Evolutionary conservation across 1,284 basidiomycete species (phyloP), one percentile per base, ranked within the genome.

Genomic region (Pulchroboletus neoregius): DNA sequence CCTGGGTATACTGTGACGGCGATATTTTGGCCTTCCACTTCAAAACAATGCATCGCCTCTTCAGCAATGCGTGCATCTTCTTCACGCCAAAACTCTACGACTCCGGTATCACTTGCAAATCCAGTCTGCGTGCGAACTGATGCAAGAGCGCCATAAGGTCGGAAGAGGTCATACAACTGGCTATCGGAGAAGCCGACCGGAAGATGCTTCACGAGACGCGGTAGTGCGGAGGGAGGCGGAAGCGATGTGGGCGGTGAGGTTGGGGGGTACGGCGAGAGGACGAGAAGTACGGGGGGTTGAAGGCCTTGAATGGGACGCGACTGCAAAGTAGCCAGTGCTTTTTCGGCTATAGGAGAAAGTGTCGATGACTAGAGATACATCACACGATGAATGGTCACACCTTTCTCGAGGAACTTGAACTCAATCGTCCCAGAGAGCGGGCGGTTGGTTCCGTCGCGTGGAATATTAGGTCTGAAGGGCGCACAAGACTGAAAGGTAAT

Each of bases 71-170:
- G 75, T 4, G 89, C 91, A 62, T 94, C 91, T 36, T 90, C 87
- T 65, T 93, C 90, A 54, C 82, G 80, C 88, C 88, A 94, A 65
- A 90, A 94, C 64, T 93, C 88, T 42, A 93, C 76, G 46, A 89
- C 74, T 42, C 82, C 89, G 0, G 79, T 84, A 61, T 85, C 84
- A 39, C 75, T 73, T 33, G 84, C 82, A 60, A 87, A 80, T 50
- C 82, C 74, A 32, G 82, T 82, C 54, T 86, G 80, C n/a, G 78
- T 78, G 50, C 79, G 80, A 24, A 75, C 82, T 3, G 84, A 82
- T 28, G 84, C 79, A 42, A 88, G 76, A 30, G 86, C 82, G 46
- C 86, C 86, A 56, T 73, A 88, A 5, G 81, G 78, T 40, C 86
- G 73, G 71, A 87, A 87, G 43, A 82, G 73, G 63, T 84, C 90